Base-by-base conservation (phyloP, 768 basidiomycete genomes). In the Boletus fagicola region DNA sequence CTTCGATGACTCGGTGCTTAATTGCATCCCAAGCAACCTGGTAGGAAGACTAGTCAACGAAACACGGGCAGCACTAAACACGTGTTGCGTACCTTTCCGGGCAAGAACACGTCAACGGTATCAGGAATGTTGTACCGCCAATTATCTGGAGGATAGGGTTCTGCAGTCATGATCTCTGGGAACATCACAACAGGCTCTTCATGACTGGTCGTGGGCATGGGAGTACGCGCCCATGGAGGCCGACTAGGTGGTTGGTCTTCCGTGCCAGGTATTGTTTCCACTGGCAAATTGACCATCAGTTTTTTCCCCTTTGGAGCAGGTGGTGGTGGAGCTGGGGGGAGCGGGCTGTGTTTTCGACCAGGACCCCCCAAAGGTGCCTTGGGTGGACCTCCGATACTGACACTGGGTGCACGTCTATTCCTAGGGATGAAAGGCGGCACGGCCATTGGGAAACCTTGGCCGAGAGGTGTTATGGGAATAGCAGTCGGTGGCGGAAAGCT, bases 381-480 rank as follows among this genome's bases (percentile, higher is more conserved):
- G 10, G 92, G 92, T n/a, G 92, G 92, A 8, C 92, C 92, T 13
- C 92, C 92, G 42, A 88, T 83, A 68, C 86, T 90, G 44, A 87
- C 60, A 60, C 81, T 82, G 16, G 79, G 80, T 55, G 88, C 82
- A 43, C 89, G 79, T 69, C 87, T 79, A 66, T 78, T 87, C 54
- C 87, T 75, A 30, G 80, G 82, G 8, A 81, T 79, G 62, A 83
- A 86, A 3, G 81, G 84, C 54, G 75, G 77, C 1, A 79, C 63
- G 65, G 81, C 75, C 59, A 86, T 74, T 2, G 86, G 75, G 68
- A 87, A 83, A 62, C 78, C 80, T 57, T 79, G 75, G n/a, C 74
- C 71, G 30, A 87, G 73, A 40, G 88, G 87, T 24, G 87, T 86
- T 56, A 83, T 76, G 35, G 85, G 83, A 58, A 85, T 78, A 5